These are phyloP conservation scores for Leccinum aurantiacum DNA, from an alignment of 768 basidiomycete genomes.

Conservation along the genomic window DNA sequence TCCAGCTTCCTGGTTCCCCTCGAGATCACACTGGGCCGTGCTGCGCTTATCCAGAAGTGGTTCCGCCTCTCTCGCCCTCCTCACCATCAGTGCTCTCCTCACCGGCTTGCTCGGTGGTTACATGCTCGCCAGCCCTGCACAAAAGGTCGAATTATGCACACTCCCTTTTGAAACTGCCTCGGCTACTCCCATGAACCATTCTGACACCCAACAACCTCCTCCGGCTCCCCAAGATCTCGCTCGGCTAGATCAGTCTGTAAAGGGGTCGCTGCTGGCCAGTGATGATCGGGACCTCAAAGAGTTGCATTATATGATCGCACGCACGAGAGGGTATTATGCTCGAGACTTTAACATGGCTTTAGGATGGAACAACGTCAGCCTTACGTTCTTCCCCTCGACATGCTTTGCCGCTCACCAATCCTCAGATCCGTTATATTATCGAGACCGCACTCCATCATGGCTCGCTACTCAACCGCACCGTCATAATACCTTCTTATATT, in stretches of 20 bases:
- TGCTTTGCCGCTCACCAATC: constrained; percentile 2
- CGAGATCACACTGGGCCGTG: constrained; percentile 11
- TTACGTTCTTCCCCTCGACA: not conserved
- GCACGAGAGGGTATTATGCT: constrained; percentile 43
- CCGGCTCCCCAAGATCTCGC: not conserved
- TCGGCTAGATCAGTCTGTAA: not conserved
- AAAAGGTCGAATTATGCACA: constrained; percentile 18
- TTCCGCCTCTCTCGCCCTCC: constrained; percentile 11
- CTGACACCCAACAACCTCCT: not conserved
- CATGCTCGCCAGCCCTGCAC: constrained; percentile 18
- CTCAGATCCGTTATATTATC: constrained; percentile 48
- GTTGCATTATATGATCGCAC: constrained; percentile 34
- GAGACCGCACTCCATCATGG: constrained; percentile 46
- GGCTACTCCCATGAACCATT: not conserved
- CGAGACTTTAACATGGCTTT: constrained; percentile 45
- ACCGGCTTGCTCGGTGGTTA: constrained; percentile 29
- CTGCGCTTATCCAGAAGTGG: constrained; percentile 19
- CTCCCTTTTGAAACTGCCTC: constrained; percentile 16
- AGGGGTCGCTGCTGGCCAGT: constrained; percentile 15
- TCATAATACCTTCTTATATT: constrained; percentile 44
- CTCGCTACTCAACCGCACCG: constrained; percentile 42
- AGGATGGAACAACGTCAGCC: constrained; percentile 49
- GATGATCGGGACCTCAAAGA: constrained; percentile 32
- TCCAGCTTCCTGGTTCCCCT: constrained; percentile 6
- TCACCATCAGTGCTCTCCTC: constrained; percentile 22